Evolutionary conservation across 1,284 basidiomycete genomes (phyloP).

Genomic region (Cryptococcus sp.): DNA sequence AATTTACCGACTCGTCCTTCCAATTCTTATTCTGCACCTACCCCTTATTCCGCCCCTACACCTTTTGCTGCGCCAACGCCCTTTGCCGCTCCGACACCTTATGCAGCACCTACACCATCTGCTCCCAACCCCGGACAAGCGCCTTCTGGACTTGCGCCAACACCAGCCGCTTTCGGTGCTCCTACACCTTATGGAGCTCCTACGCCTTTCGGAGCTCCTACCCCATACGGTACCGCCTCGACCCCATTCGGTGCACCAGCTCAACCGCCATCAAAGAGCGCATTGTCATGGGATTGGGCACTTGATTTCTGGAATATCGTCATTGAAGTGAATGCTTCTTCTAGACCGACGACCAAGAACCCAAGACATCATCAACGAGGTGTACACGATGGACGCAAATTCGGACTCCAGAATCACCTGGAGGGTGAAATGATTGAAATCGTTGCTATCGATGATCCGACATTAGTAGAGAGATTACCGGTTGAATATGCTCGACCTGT

Average conservation of each 20-base stretch:
- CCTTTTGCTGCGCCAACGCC: slow-evolving; percentile 52
- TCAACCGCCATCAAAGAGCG: neutral
- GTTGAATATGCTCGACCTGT: slow-evolving; percentile 38
- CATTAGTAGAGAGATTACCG: slow-evolving; percentile 27
- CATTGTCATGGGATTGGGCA: slow-evolving; percentile 41
- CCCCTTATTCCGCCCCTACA: slow-evolving; percentile 51
- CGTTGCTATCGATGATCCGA: slow-evolving; percentile 21
- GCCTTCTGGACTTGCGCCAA: slow-evolving; percentile 30
- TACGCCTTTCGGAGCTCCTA: slow-evolving; percentile 16
- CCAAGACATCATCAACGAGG: slow-evolving; percentile 44
- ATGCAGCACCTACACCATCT: slow-evolving; percentile 51
- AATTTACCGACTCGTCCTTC: neutral
- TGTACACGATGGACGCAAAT: slow-evolving; percentile 27
- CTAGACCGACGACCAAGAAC: slow-evolving; percentile 25
- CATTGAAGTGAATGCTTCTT: slow-evolving; percentile 36
- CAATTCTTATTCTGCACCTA: slow-evolving; percentile 49
- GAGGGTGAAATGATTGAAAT: slow-evolving; percentile 23
- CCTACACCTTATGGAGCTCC: slow-evolving; percentile 21
- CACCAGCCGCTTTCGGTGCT: slow-evolving; percentile 35
- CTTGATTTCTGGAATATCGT: slow-evolving; percentile 45
- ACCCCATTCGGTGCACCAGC: neutral
- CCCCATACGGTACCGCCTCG: slow-evolving; percentile 4
- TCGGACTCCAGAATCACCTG: slow-evolving; percentile 29
- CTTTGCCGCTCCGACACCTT: slow-evolving; percentile 48
- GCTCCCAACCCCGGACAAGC: slow-evolving; percentile 50